Conservation (phyloP, 75 land plant genomes). For the Selaginella tamariscina region DNA sequence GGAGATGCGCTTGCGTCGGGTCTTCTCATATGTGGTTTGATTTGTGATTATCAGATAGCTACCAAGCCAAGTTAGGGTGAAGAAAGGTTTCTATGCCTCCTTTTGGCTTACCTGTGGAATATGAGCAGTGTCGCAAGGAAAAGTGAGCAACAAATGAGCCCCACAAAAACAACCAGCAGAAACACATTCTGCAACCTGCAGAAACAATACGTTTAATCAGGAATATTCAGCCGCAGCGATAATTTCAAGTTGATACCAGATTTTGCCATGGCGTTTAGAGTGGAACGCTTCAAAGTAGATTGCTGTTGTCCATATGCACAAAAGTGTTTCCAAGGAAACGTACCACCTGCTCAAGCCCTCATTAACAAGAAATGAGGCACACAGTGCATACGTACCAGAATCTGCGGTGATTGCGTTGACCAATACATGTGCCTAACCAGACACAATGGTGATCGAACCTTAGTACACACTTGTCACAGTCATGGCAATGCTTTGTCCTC, state of each 20-base stretch:
- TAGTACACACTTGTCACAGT: slow-evolving; percentile 95
- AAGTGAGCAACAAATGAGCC: slow-evolving; percentile 33
- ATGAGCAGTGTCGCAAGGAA: slow-evolving; percentile 61
- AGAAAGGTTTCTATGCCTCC: background rate
- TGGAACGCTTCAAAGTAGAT: slow-evolving; percentile 46
- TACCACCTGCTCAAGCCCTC: slow-evolving; percentile 72
- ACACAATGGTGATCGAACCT: slow-evolving; percentile 99
- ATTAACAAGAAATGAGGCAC: slow-evolving; percentile 11
- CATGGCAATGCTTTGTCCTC: slow-evolving; percentile 93
- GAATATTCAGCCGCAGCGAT: too few species aligned
- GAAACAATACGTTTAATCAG: too few species aligned
- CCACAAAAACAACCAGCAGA: slow-evolving; percentile 37
- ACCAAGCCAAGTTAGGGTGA: slow-evolving; percentile 8
- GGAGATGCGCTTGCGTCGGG: slow-evolving; percentile 64
- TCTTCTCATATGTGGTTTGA: slow-evolving; percentile 93
- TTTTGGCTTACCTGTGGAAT: slow-evolving; percentile 46
- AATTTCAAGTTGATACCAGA: background rate
- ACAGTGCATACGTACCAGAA: slow-evolving; percentile 58
- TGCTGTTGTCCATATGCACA: slow-evolving; percentile 67
- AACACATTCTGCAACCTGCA: slow-evolving; percentile 56
- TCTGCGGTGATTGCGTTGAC: slow-evolving; percentile 78
- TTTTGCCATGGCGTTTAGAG: background rate
- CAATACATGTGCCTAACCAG: slow-evolving; percentile 95
- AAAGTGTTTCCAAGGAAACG: slow-evolving; percentile 58
- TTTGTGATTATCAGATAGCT: slow-evolving; percentile 81